A percentile compares a stretch with the other conserved stretches of the same genome.
phyloP scores from a whole-genome alignment of 345 rosid species.

The Rhizophora mangle region DNA sequence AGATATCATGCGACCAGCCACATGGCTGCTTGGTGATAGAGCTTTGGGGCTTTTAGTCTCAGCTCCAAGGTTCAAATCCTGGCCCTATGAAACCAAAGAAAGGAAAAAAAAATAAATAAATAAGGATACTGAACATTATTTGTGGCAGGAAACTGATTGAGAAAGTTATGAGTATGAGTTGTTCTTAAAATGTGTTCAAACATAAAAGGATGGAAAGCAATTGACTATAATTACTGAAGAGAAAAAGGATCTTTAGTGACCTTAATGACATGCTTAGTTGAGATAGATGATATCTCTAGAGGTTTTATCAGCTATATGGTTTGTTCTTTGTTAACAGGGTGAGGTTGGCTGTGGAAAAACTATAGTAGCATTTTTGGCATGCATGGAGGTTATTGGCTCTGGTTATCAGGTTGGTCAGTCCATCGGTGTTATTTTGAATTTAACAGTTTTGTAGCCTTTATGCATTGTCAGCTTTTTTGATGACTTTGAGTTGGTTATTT shows the following conservation, averaged over 20 bases:
- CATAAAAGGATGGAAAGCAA: too few species aligned
- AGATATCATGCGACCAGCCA: not conserved
- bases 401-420: slow-evolving; percentile 80
- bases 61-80: too few species aligned
- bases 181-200: too few species aligned
- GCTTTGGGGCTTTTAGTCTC: too few species aligned
- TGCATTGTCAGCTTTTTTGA: not conserved
- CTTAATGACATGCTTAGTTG: not conserved
- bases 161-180: too few species aligned
- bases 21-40: too few species aligned
- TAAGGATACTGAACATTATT: too few species aligned
- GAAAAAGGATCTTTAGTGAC: not conserved
- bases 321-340: slow-evolving; percentile 49
- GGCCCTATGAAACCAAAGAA: too few species aligned
- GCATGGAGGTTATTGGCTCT: slow-evolving; percentile 89
- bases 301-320: slow-evolving; percentile 9
- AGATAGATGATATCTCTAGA: not conserved
- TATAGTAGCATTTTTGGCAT: slow-evolving; percentile 88
- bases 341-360: slow-evolving; percentile 99
- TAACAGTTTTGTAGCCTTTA: not conserved
- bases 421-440: not conserved
- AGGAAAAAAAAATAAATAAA: too few species aligned
- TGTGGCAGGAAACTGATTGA: not conserved
- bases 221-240: not conserved
- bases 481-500: slow-evolving; percentile 5